Evolutionary conservation across 208 protist species (phyloP), one percentile per base, ranked within the genome.

Genomic region (Trypanosoma brucei): DNA sequence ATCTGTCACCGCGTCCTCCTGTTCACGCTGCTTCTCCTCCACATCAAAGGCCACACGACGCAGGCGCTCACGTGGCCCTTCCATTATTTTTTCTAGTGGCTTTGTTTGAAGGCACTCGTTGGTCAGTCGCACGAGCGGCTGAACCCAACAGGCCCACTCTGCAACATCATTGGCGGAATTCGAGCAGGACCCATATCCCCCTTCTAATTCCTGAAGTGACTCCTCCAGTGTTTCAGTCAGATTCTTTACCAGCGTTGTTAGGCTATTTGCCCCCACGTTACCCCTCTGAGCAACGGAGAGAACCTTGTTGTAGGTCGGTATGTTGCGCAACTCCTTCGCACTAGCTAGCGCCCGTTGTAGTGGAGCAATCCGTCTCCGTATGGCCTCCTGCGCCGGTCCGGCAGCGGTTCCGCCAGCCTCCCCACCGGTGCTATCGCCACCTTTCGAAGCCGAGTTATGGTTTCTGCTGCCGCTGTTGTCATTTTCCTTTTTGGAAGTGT

Each of bases 11-110:
- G 88, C 88, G 45, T 88, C 65, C 62, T 83, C 71, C 65, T 94
- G 88, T 39, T 79, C 77, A 49, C 86, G 83, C 63, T 83, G 76
- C 42, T 86, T 75, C 70, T 88, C 83, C 40, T 91, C 75, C 1
- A 81, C 72, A 52, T 92, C 85, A 53, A 94, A 94, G 14, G 65
- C 55, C 22, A 84, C 74, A 55, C 88, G 88, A 5, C 76, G 76
- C 50, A 91, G 69, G 48, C 83, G 68, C 60, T 94, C 88, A 4
- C 77, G 76, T 40, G 59, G 65, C n/a, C 62, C 68, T 37, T 90
- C 78, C n/a, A 62, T 75, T 0, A 76, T 53, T 3, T 55, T 57
- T 38, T 84, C 76, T 13, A 89, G 58, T 1, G 78, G 56, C 0
- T 50, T 50, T 3, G 58, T 62, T 3, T 78, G 70, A 34, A 92